Evolutionary conservation across 257 asterid genomes (phyloP), one percentile per base, ranked within the genome.

Genomic region (Solanum chmielewskii): DNA sequence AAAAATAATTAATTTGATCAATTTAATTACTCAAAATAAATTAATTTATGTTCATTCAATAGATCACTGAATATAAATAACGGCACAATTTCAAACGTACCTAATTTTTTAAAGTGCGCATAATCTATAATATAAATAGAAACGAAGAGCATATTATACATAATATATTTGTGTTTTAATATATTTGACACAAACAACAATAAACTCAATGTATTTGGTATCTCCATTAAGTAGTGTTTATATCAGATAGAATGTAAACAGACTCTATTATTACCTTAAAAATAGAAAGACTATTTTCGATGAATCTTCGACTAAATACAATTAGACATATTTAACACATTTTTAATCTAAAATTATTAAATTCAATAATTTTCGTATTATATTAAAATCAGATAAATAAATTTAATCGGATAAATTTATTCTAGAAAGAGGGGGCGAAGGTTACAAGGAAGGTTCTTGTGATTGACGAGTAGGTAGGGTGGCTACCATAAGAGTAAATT

Each of bases 331-430:
- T 4, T 64, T 64, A 1, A 11, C 16, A n/a, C 2, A 4, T 64
- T 0, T 62, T 23, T 64, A n/a, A 7, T n/a, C 5, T 14, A 0
- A 2, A 0, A 62, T 0, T n/a, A n/a, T 3, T 10, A 5, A 0
- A 62, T 62, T 11, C 4, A 62, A n/a, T 9, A 9, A 0, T 20
- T 18, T 52, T 20, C 4, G 1, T 20, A 9, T 59, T 7, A 7
- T 11, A 0, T 62, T 10, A 64, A 64, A n/a, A 62, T 1, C 9
- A n/a, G 7, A 62, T 5, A 4, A 11, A n/a, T 64, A n/a, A n/a
- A 59, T 59, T 56, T 0, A 20, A 59, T 1, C 33, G 2, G 14
- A 64, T 5, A 7, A 2, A 0, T n/a, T 11, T 6, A 11, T 64
- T 81, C 85, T 81, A 31, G 85, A 81, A 80, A 49, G 25, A 31